Conservation (phyloP, 164 flowering plant genomes). For the Dillenia suffruticosa region DNA sequence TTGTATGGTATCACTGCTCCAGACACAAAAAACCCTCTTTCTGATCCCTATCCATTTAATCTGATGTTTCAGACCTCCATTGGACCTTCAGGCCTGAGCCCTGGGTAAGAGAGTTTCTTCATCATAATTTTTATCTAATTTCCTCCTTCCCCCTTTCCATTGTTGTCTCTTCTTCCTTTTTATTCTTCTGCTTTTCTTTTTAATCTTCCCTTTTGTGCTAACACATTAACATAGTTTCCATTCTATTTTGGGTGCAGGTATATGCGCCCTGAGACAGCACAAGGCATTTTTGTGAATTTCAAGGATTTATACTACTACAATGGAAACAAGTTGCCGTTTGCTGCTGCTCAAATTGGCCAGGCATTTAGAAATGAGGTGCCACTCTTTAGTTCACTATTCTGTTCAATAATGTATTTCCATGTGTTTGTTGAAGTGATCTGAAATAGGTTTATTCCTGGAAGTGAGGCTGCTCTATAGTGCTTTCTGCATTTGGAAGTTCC, state of each 20-base stretch:
- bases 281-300: conserved; percentile 97
- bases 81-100: conserved; percentile 82
- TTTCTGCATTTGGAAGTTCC: too few species aligned
- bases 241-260: conserved; percentile 40
- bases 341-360: conserved; percentile 99
- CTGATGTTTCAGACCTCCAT: conserved; percentile 96
- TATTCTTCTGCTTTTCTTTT: neutral
- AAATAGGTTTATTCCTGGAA: too few species aligned
- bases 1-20: conserved; percentile 92
- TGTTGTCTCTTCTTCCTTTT: neutral
- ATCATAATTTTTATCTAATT: neutral
- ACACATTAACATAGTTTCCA: neutral
- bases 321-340: conserved; percentile 97
- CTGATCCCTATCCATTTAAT: conserved; percentile 96
- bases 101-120: conserved; percentile 51
- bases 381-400: neutral
- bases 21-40: conserved; percentile 86
- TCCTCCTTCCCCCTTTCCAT: neutral
- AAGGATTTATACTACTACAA: conserved; percentile 92
- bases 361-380: conserved; percentile 97
- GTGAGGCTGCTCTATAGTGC: too few species aligned
- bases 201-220: neutral
- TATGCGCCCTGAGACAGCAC: conserved; percentile 99
- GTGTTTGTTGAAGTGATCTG: neutral
- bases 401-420: too few species aligned